Percentiles rank a stretch among this genome's conserved stretches.
Evolutionary conservation across 1,139 yeast species (phyloP).

Genomic region (Kodamaea fungicola): DNA sequence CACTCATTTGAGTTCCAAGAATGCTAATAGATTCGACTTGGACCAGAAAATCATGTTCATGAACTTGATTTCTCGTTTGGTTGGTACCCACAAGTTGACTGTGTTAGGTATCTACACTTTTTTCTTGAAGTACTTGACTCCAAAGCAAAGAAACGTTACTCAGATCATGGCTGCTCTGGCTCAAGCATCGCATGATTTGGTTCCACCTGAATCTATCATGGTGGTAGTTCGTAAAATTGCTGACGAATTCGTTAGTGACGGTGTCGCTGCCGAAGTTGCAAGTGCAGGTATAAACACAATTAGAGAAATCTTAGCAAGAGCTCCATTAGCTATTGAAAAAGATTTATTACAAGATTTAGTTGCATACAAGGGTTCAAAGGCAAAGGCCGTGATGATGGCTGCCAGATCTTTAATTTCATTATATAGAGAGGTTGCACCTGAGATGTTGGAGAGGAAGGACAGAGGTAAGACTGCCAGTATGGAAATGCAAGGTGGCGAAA

Average conservation of each 20-base stretch:
- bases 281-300: conserved; percentile 96
- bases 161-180: conserved; percentile 96
- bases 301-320: conserved; percentile 86
- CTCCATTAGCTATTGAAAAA: conserved; percentile 89
- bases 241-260: conserved; percentile 96
- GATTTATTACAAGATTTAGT: conserved; percentile 83
- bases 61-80: conserved; percentile 81
- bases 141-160: conserved; percentile 91
- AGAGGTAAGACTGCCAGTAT: conserved; percentile 90
- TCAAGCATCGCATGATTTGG: conserved; percentile 93
- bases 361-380: conserved; percentile 87
- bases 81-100: conserved; percentile 91
- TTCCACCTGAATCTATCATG: conserved; percentile 87
- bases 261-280: conserved; percentile 97
- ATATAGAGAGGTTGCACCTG: conserved; percentile 94
- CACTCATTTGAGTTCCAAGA: conserved; percentile 67
- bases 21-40: conserved; percentile 63
- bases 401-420: conserved; percentile 84
- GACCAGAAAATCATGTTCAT: conserved; percentile 87
- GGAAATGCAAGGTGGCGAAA: conserved; percentile 59
- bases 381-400: conserved; percentile 92
- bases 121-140: conserved; percentile 84
- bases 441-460: conserved; percentile 84
- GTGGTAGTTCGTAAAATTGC: conserved; percentile 88
- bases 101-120: conserved; percentile 87